These are phyloP conservation scores for Nicotiana otophora DNA, from an alignment of 257 asterid species.

Conservation along the genomic window DNA sequence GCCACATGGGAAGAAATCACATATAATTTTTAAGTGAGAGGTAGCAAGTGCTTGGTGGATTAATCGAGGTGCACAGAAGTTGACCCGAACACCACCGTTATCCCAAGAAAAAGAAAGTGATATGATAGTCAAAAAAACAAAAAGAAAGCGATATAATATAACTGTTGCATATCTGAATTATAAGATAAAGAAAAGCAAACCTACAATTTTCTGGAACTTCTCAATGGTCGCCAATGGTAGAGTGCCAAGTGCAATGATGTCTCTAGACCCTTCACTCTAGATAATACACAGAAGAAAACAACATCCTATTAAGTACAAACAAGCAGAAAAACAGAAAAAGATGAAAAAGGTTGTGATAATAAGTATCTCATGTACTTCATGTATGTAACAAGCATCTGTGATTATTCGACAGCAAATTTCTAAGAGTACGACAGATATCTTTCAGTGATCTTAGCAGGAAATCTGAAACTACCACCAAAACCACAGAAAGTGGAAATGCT, in stretches of 20 bases:
- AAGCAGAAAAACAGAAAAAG: not conserved
- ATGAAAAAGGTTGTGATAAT: not conserved
- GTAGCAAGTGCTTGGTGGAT: not conserved
- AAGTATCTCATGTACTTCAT: not conserved
- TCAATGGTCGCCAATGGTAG: conserved; percentile 87
- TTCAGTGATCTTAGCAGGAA: not conserved
- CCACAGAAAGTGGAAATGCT: not conserved
- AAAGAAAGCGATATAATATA: not conserved
- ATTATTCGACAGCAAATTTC: not conserved
- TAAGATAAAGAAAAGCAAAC: conserved; percentile 26
- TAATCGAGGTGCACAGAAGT: not conserved
- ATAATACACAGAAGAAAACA: conserved; percentile 19
- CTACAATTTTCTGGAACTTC: conserved; percentile 81
- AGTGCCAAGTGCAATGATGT: conserved; percentile 76
- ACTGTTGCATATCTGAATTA: not conserved
- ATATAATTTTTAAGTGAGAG: not conserved
- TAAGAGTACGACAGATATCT: not conserved
- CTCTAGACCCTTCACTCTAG: conserved; percentile 91
- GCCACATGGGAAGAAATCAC: too few relatives aligned
- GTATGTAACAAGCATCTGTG: not conserved
- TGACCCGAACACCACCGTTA: not conserved
- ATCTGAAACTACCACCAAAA: conserved; percentile 1
- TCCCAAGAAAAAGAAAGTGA: not conserved
- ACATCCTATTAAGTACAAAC: not conserved
- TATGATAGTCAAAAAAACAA: not conserved